A percentile compares a stretch with the other conserved stretches of the same genome.
phyloP scores from a whole-genome alignment of 2,329 filamentous ascomycete genomes.

The Akanthomyces uredinophilus region DNA sequence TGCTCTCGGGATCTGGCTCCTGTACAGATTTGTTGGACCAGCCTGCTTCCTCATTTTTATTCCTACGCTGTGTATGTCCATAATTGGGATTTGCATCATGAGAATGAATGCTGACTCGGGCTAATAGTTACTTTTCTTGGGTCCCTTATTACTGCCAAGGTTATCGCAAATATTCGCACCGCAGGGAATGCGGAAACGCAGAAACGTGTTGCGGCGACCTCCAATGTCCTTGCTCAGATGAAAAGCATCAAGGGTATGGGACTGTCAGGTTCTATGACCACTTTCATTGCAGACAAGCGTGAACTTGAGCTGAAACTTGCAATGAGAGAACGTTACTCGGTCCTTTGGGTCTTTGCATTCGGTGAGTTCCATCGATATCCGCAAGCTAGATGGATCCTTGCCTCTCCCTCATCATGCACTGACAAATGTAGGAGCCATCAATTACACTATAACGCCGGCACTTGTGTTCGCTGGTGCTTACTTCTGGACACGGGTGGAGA shows the following conservation, averaged over 20 bases:
- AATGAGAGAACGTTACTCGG: background rate
- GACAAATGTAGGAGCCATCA: background rate
- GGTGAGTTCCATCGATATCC: background rate
- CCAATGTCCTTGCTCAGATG: slow-evolving; percentile 5
- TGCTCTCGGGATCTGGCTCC: background rate
- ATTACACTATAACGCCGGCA: background rate
- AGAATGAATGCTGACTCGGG: no score
- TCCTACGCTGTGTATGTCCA: background rate
- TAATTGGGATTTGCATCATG: no score
- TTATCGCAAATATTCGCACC: background rate
- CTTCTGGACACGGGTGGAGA: background rate
- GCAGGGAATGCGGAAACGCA: background rate
- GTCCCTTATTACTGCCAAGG: background rate
- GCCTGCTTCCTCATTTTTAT: background rate
- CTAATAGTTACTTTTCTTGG: background rate
- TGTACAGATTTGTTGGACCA: background rate
- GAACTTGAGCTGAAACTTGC: background rate
- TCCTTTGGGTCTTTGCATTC: background rate
- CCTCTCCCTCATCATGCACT: no score
- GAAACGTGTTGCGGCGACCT: slow-evolving; percentile 1
- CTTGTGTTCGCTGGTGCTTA: background rate
- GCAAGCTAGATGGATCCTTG: no score
- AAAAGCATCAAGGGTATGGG: slow-evolving; percentile 1
- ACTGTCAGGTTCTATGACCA: background rate
- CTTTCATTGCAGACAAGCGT: background rate